Evolutionary conservation across 1,139 yeast genomes (phyloP), one percentile per base, ranked within the genome.

Genomic region (Maudiozyma humilis): DNA sequence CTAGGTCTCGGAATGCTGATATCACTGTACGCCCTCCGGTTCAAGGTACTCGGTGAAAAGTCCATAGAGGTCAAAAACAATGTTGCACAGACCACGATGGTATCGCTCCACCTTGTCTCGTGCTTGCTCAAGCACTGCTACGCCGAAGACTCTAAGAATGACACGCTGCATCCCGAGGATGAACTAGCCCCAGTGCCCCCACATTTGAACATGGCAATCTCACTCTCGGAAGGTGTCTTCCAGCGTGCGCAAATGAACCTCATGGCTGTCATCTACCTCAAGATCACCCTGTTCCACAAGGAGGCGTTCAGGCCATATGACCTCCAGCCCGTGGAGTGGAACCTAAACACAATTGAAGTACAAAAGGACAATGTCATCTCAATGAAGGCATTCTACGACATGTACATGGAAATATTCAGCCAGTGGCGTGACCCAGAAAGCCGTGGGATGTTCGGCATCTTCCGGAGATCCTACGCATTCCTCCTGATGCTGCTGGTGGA

Each of bases 321-420:
- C 14, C 27, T 17, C 25, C 25, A 23, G 18, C 14, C 7, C 15
- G 25, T 8, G 30, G 46, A n/a, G 33, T 51, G 47, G 54, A 47
- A 39, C 34, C 45, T 31, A 32, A 32, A n/a, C 29, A 48, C 10
- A 16, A 44, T 16, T 40, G 47, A 38, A 27, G 31, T n/a, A 37
- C 42, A 33, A 5, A 20, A 45, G 10, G 32, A 34, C 15, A 29
- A 15, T 17, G 20, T 35, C 31, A 18, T 46, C 41, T 12, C 47
- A 43, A 3, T 47, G 4, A 15, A 44, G 29, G 27, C 45, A 7
- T 42, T 53, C 3, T 45, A 49, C 19, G 43, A 48, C 15, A 36
- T 42, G 34, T 52, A 47, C 32, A 38, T 44, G 4, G 40, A 40
- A 2, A 44, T 50, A 29, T 51, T 46, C 35, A 50, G 50, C 16